phyloP scores from a whole-genome alignment of 2,329 filamentous ascomycete genomes.

The Chaetothyriales sp. region DNA sequence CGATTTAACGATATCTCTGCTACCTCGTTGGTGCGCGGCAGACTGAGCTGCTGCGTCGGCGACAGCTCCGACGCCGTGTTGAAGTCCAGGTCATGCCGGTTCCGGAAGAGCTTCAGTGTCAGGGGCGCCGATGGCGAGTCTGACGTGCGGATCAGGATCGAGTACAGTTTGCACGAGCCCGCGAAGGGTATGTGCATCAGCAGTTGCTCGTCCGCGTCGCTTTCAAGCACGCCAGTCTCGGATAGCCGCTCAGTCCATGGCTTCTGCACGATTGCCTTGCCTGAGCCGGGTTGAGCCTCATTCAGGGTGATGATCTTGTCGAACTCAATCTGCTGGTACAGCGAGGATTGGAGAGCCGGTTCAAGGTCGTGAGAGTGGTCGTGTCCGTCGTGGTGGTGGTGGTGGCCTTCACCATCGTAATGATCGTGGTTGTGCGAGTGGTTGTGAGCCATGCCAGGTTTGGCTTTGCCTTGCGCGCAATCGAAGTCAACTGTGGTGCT shows the following conservation, averaged over 20 bases:
- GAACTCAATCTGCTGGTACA: constrained; percentile 89
- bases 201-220: constrained; percentile 85
- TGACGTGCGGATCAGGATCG: constrained; percentile 71
- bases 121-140: constrained; percentile 56
- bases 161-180: constrained; percentile 83
- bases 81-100: constrained; percentile 81
- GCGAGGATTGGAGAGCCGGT: constrained; percentile 75
- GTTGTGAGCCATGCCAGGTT: constrained; percentile 4
- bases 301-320: constrained; percentile 74
- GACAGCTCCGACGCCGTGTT: constrained; percentile 52
- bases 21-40: constrained; percentile 47
- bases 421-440: constrained; percentile 22
- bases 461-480: too few relatives aligned
- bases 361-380: constrained; percentile 88
- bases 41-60: constrained; percentile 62
- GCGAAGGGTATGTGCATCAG: constrained; percentile 88
- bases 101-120: constrained; percentile 77
- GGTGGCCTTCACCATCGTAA: constrained; percentile 26
- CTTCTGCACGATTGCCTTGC: constrained; percentile 69
- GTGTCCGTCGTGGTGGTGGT: constrained; percentile 48
- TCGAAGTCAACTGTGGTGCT: too few relatives aligned
- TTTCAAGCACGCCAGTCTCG: constrained; percentile 60
- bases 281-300: constrained; percentile 55
- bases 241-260: constrained; percentile 73
- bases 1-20: constrained; percentile 81